Base-by-base conservation (phyloP, 1,139 yeast genomes). In the Pichia sp. region DNA sequence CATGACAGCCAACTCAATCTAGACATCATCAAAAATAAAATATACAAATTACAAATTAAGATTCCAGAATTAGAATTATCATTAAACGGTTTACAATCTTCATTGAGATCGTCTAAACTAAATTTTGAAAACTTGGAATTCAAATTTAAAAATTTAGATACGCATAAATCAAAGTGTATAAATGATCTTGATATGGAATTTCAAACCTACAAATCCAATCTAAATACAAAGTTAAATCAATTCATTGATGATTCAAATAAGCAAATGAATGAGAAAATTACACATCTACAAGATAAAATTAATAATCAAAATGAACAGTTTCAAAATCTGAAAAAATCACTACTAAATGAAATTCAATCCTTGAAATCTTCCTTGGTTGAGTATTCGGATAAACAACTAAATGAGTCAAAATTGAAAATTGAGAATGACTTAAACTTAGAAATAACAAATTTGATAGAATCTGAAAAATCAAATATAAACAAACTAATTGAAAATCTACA, bases 61-160 rank as follows among this genome's bases (percentile, higher is more conserved):
- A 48, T 58, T 1, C 59, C 63, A 3, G 62, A 58, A 35, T 11
- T 59, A 15, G 58, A 61, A 43, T 39, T 59, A 18, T 20, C 16
- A 8, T 8, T 32, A 32, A 32, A 12, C 4, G 6, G 7, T 32
- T 32, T 32, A 9, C 15, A 32, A 9, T 9, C 9, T 32, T 22
- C 16, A 18, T 18, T 32, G 11, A 32, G 18, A 32, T 4, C 12
- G 16, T 32, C 36, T 6, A 54, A 55, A 36, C 42, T 47, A 13
- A 35, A 49, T 7, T 56, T 53, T 43, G 51, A 54, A 24, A 18
- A 35, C 3, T 50, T 54, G 27, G 58, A 59, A 47, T 27, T 24
- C 7, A 53, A 53, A 25, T 44, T 59, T 7, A 41, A 24, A 20
- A 42, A 48, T 8, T 20, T 50, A 15, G 37, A 45, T 11, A 12